phyloP scores from a whole-genome alignment of 116 monocot species.

The Papilionanthe hybrid region DNA sequence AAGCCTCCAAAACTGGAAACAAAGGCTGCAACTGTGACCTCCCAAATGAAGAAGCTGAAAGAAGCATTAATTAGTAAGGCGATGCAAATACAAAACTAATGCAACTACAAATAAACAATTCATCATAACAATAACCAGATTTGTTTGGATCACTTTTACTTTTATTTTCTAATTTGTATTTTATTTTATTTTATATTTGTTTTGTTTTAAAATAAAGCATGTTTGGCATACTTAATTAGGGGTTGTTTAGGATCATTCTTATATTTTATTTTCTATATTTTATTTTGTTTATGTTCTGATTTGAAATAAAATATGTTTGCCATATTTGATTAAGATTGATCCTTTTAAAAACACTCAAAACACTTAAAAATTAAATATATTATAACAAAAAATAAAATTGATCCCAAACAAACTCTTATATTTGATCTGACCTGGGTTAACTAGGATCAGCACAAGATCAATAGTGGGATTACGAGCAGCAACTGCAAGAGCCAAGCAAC shows the following conservation, averaged over 20 bases:
- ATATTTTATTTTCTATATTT: too few species aligned
- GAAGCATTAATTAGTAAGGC: not conserved
- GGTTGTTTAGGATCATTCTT: too few species aligned
- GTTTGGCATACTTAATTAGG: too few species aligned
- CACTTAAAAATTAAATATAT: too few species aligned
- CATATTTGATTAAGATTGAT: too few species aligned
- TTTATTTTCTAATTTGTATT: too few species aligned
- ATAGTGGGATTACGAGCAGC: constrained; percentile 83
- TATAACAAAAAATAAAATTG: too few species aligned
- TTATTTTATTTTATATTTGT: too few species aligned
- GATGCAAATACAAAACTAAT: not conserved
- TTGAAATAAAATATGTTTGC: too few species aligned
- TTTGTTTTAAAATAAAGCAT: too few species aligned
- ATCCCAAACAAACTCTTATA: not conserved
- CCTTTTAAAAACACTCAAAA: too few species aligned
- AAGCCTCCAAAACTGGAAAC: constrained; percentile 59
- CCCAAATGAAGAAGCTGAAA: constrained; percentile 78
- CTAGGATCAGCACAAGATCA: constrained; percentile 74
- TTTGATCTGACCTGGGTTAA: constrained; percentile 74
- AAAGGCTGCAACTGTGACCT: constrained; percentile 73
- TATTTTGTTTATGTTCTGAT: too few species aligned
- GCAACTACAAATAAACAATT: constrained; percentile 8
- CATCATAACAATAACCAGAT: constrained; percentile 2
- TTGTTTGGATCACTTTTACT: not conserved
- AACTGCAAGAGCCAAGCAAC: constrained; percentile 83